Base-by-base conservation (phyloP, 768 basidiomycete species). In the Lactifluus rugatus region DNA sequence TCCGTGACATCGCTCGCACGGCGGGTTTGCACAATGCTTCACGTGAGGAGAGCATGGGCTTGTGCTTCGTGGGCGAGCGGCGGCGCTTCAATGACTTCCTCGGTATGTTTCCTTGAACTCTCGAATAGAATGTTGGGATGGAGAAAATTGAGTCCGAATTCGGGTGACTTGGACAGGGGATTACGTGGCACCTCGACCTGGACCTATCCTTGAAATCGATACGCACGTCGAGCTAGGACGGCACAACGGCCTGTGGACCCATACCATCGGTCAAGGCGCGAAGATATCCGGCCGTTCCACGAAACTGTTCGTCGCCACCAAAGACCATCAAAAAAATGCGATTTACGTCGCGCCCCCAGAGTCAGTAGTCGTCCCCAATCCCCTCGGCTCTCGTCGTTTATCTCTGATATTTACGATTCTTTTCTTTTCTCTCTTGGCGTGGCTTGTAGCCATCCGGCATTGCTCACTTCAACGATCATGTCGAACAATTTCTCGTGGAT, bases 61-160 rank as follows among this genome's bases (percentile, higher is more conserved):
- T 98, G 17, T 98, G 94, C 66, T 98, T 98, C 62, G 84, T 98
- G 1, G 94, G 93, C 5, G 81, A 93, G 67, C 82, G 85, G 66
- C 75, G 76, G 10, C 78, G 73, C 48, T 94, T 95, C 63, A 74
- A 77, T 26, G 71, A 79, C 9, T 97, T 94, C 67, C 69, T 94
- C 49, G 79, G 90, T 87, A 59, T 61, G 79, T 71, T 23, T 52
- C 34, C 13, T 11, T 28, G 2, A 34, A 11, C 25, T 8, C n/a
- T 14, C 16, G 14, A 41, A 28, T 37, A 19, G 23, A 11, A 28
- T 34, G 31, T n/a, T 23, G 25, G 46, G 14, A 34, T 13, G 13
- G 25, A 23, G 3, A 50, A 19, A 37, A 41, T 28, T 14, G 16
- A 41, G 17, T 41, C 23, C 17, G 39, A 5, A 11, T 57, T 39